Evolutionary conservation across 768 basidiomycete species (phyloP), one percentile per base, ranked within the genome.

Genomic region (Paxillus rubicundulus): DNA sequence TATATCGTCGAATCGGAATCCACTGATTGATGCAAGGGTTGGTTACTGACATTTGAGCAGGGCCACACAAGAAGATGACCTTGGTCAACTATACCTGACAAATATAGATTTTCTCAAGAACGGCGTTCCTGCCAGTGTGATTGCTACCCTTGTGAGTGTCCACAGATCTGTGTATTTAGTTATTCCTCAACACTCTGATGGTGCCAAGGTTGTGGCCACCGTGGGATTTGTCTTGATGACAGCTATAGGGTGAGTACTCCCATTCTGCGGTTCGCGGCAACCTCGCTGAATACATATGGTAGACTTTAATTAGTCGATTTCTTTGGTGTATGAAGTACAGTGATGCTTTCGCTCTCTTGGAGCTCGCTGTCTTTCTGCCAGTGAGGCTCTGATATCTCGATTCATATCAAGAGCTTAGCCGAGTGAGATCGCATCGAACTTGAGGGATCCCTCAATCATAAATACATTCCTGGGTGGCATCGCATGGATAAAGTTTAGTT

Each of bases 81-180:
- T 98, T 47, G 96, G 97, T 2, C 84, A 92, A 60, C 71, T 88
- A 34, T 99, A 97, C 75, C 76, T 94, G 41, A 73, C 85, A 45
- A 86, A 91, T 66, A 69, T 86, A 9, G 95, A 98, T 70, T 97
- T 98, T 74, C 71, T 97, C 59, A 92, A 91, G 75, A 94, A 92
- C 59, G 93, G 95, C 41, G 84, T 98, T 16, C 95, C 93, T 0
- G 92, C 95, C n/a, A 94, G 92, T 57, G 76, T 97, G 50, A 83
- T 98, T 40, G 89, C 96, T 13, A 85, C 88, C 1, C 63, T 87
- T 59, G 92, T 96, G 61, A 58, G 82, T 68, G 28, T 27, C 44
- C 10, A 34, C 24, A 37, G 47, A 30, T 44, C 32, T 38, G 7
- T 17, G 12, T 12, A 38, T 8, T 17, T 27, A 17, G 32, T 28